A percentile compares a stretch with the other conserved stretches of the same genome.
These are phyloP conservation scores for Isoetes taiwanensis DNA, from an alignment of 75 land plant species.

Conservation along the genomic window DNA sequence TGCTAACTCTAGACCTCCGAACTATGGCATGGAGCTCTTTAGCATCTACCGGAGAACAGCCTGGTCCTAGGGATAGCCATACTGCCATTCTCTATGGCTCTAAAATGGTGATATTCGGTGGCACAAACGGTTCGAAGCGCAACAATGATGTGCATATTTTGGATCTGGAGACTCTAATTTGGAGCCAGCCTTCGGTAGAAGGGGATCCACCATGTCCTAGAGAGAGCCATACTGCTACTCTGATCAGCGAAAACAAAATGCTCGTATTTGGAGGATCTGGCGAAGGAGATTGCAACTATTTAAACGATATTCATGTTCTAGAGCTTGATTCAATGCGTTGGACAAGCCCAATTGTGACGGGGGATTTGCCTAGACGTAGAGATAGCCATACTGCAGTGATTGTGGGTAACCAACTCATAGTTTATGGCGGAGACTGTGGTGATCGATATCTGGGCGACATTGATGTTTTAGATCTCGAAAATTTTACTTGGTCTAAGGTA, in stretches of 20 bases:
- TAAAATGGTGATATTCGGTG: constrained; percentile 2
- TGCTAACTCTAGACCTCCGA: constrained; percentile 38
- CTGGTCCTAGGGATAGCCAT: constrained; percentile 1
- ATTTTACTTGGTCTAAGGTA: constrained; percentile 57
- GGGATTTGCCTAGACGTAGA: not conserved
- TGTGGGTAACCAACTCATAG: not conserved
- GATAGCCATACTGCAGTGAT: constrained; percentile 1
- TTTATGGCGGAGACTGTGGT: constrained; percentile 7
- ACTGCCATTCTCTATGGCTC: not conserved
- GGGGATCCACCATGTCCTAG: not conserved
- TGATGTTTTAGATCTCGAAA: constrained; percentile 7
- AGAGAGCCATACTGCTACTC: constrained; percentile 4
- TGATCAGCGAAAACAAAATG: not conserved
- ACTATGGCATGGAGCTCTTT: constrained; percentile 50
- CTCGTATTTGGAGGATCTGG: constrained; percentile 13
- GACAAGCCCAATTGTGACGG: not conserved
- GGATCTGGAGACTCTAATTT: not conserved
- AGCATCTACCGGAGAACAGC: constrained; percentile 29
- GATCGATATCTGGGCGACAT: not conserved
- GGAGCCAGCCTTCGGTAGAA: not conserved
- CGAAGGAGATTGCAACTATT: constrained; percentile 1
- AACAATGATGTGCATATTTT: constrained; percentile 5
- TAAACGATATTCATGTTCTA: constrained; percentile 3
- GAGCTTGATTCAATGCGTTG: not conserved
- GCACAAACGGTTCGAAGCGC: not conserved